These are phyloP conservation scores for Rhododendron molle DNA, from an alignment of 148 eudicot species.

Conservation along the genomic window DNA sequence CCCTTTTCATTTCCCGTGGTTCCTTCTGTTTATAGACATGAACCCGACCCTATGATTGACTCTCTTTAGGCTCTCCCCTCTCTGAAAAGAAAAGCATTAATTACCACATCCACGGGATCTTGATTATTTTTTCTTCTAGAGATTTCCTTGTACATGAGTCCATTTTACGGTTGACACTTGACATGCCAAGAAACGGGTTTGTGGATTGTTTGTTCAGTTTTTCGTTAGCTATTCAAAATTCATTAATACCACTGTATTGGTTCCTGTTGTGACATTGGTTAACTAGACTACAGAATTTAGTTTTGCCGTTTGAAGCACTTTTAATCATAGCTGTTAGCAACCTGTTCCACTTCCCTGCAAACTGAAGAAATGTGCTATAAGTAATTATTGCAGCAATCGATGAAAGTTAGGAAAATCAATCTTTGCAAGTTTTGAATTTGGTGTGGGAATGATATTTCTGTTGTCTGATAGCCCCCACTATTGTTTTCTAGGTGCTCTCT, in stretches of 20 bases:
- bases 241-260: background rate
- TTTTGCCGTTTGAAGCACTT: background rate
- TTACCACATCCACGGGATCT: background rate
- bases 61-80: background rate
- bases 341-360: background rate
- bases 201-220: background rate
- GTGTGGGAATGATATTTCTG: background rate
- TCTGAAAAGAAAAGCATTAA: background rate
- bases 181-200: background rate
- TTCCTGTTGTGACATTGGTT: background rate
- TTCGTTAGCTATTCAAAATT: background rate
- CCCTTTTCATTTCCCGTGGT: background rate
- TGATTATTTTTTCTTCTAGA: background rate
- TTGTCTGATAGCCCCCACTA: background rate
- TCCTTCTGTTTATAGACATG: background rate
- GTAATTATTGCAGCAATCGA: background rate
- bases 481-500: background rate
- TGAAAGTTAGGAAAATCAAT: background rate
- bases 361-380: background rate
- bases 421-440: background rate
- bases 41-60: background rate
- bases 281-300: background rate
- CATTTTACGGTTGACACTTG: background rate
- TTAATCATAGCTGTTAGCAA: background rate
- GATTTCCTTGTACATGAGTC: background rate